Percentiles rank a stretch among this genome's conserved stretches.
Evolutionary conservation across 1,284 basidiomycete genomes (phyloP).

Genomic region (Trametes sp.): DNA sequence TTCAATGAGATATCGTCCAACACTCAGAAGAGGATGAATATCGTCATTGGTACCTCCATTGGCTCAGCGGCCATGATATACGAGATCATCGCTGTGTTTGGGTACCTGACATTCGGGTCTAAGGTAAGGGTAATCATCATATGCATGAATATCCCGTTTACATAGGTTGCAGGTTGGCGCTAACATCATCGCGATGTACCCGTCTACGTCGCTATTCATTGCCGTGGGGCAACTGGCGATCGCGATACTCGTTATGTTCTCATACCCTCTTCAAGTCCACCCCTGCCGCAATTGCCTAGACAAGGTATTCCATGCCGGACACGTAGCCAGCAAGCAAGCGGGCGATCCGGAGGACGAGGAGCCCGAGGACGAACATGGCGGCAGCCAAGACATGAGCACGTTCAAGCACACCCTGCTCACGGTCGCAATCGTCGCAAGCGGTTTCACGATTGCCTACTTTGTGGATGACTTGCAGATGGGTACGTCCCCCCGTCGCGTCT

Average conservation of each 20-base stretch:
- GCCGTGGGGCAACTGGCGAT: constrained; percentile 95
- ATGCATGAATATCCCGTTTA: not conserved
- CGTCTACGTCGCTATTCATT: constrained; percentile 91
- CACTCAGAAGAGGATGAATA: constrained; percentile 85
- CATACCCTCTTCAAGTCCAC: constrained; percentile 93
- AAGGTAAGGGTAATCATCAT: constrained; percentile 53
- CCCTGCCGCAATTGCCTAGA: constrained; percentile 94
- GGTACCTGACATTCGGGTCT: constrained; percentile 95
- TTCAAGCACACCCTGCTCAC: constrained; percentile 83
- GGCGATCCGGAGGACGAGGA: constrained; percentile 47
- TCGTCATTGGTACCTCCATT: constrained; percentile 88
- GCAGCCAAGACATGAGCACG: constrained; percentile 68
- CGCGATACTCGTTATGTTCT: constrained; percentile 88
- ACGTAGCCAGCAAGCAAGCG: constrained; percentile 34
- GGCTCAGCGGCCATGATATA: constrained; percentile 83
- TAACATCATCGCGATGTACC: constrained; percentile 96
- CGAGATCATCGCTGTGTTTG: constrained; percentile 86
- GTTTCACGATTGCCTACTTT: constrained; percentile 84
- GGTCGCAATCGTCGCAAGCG: constrained; percentile 69
- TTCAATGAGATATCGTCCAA: constrained; percentile 92
- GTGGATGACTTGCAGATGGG: constrained; percentile 87
- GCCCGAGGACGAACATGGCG: constrained; percentile 62
- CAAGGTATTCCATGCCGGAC: constrained; percentile 76
- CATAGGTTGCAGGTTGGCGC: constrained; percentile 69
- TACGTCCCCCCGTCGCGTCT: constrained; percentile 47